phyloP scores from a whole-genome alignment of 2,329 filamentous ascomycete genomes.

The Colletotrichum coccodes region DNA sequence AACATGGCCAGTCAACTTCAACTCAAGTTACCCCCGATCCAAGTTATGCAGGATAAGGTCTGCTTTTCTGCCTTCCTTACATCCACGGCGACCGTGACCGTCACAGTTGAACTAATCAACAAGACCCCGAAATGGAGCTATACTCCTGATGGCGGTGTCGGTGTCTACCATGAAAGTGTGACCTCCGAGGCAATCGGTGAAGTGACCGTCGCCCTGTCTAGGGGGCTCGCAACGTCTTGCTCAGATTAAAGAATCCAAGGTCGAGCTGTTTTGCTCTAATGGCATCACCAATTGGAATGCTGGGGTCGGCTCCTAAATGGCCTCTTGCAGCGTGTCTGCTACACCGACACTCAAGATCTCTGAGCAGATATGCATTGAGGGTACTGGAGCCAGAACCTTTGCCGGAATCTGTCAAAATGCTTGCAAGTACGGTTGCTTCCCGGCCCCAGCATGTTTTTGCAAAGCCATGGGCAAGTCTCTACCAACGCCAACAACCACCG shows the following conservation, averaged over 20 bases:
- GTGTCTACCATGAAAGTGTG: constrained; percentile 42
- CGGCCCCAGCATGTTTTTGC: constrained; percentile 33
- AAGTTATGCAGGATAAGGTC: constrained; percentile 33
- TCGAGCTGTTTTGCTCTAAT: neutral
- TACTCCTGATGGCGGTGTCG: constrained; percentile 23
- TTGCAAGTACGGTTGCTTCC: constrained; percentile 43
- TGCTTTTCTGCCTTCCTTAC: constrained; percentile 38
- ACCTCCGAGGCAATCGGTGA: constrained; percentile 32
- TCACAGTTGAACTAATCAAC: constrained; percentile 37
- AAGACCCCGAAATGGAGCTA: constrained; percentile 7
- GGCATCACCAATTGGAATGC: constrained; percentile 29
- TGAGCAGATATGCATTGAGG: constrained; percentile 36
- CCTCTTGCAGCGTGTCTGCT: neutral
- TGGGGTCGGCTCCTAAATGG: constrained; percentile 5
- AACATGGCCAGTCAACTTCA: constrained; percentile 41
- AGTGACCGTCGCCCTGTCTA: constrained; percentile 40
- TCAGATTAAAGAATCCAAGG: neutral
- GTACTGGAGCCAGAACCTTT: constrained; percentile 37
- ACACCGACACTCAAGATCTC: neutral
- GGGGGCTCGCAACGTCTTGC: neutral
- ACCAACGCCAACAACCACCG: neutral
- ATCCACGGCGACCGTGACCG: constrained; percentile 34
- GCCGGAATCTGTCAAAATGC: constrained; percentile 45
- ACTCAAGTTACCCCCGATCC: constrained; percentile 31
- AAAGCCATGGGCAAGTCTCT: neutral